Conservation (phyloP, 805 yeast genomes). For the Saccharomycopsis amapae region DNA sequence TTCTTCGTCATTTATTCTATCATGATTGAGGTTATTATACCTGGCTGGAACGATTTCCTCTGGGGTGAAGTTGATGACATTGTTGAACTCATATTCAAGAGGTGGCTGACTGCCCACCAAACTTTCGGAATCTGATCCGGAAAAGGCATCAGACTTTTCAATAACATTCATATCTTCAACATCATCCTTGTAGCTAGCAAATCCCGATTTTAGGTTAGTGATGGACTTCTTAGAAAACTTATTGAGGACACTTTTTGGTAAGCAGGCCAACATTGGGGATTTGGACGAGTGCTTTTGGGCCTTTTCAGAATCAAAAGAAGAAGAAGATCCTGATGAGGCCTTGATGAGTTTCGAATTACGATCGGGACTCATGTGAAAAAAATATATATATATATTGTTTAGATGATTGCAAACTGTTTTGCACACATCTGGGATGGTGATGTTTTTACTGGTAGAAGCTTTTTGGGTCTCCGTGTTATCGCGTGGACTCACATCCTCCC, state of each 20-base stretch:
- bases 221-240: slow-evolving; percentile 13
- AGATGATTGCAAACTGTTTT: too few relatives aligned
- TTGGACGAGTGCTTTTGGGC: not conserved
- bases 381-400: too few relatives aligned
- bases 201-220: slow-evolving; percentile 1
- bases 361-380: too few relatives aligned
- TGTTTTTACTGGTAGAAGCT: too few relatives aligned
- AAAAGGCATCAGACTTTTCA: too few relatives aligned
- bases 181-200: slow-evolving; percentile 3
- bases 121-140: too few relatives aligned
- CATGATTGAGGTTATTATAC: not conserved
- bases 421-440: too few relatives aligned
- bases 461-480: too few relatives aligned
- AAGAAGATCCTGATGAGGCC: too few relatives aligned
- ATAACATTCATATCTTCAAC: not conserved
- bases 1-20: slow-evolving; percentile 5
- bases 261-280: slow-evolving; percentile 9
- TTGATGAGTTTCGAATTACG: too few relatives aligned
- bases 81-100: slow-evolving; percentile 15
- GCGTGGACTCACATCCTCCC: too few relatives aligned
- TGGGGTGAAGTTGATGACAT: slow-evolving; percentile 15
- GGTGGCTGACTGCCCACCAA: too few relatives aligned
- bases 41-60: slow-evolving; percentile 13
- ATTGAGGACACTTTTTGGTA: slow-evolving; percentile 10
- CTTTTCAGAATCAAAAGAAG: not conserved